Base-by-base conservation (phyloP, 2,329 filamentous ascomycete species). In the Stagonosporopsis cucurbitacearum region DNA sequence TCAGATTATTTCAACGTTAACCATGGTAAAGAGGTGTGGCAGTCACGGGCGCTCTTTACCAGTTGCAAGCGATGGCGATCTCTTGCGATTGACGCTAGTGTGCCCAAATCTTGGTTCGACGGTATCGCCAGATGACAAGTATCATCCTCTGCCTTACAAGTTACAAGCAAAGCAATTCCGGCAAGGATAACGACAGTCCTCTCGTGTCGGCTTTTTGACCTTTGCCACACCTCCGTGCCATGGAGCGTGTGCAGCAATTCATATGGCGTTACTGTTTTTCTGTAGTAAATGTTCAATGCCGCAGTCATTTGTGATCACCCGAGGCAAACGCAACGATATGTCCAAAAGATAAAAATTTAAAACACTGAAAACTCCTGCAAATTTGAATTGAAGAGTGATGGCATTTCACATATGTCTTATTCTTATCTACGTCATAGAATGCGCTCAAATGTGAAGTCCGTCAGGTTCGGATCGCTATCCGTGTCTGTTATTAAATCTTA, bases 21-120 rank as follows among this genome's bases (percentile, higher is more conserved):
- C 22, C 17, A 23, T 43, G 23, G 32, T 43, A 9, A 30, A 32
- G 30, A 39, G 37, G 42, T 12, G 23, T 28, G 39, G 42, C 19
- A 19, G 32, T 44, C 37, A 39, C 43, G 43, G 43, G 26, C 50
- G 40, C 37, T 11, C 3, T 8, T 50, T 28, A 22, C n/a, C 30
- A 37, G 48, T n/a, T 51, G 50, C 36, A 43, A n/a, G 37, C n/a
- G 20, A 22, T 23, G 43, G 36, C 39, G 39, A 44, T 44, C 50
- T 39, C 19, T 12, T 33, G 8, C 4, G 42, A 44, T 11, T 23
- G 30, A n/a, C 25, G n/a, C 40, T 51, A 51, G 48, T 33, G 40
- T 51, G 32, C 48, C 48, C 4, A 30, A 13, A 5, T 9, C 12
- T 36, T 44, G 33, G 48, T 20, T 20, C 17, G 8, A 40, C 15